These are phyloP conservation scores for Epichloe aotearoae DNA, from an alignment of 2,329 filamentous ascomycete species.

Conservation along the genomic window DNA sequence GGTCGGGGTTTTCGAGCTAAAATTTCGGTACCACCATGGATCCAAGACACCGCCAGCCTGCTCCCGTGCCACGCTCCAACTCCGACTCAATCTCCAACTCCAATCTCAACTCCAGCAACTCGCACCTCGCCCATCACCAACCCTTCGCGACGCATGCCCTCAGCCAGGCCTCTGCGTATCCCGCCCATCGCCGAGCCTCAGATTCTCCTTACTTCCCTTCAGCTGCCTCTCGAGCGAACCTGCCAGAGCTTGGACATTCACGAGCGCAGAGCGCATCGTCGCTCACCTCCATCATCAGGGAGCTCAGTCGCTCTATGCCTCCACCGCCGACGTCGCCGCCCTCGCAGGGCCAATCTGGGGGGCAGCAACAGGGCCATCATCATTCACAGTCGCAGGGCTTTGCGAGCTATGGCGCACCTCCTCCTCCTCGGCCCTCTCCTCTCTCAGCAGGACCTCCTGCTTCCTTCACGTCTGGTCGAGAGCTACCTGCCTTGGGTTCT, in stretches of 20 bases:
- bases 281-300: slow-evolving; percentile 24
- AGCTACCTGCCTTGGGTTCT: slow-evolving; percentile 37
- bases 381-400: slow-evolving; percentile 20
- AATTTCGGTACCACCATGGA: slow-evolving; percentile 22
- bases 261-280: slow-evolving; percentile 33
- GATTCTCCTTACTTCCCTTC: slow-evolving; percentile 30
- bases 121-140: slow-evolving; percentile 4
- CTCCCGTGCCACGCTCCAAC: slow-evolving; percentile 7
- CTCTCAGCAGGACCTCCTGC: slow-evolving; percentile 29
- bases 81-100: neutral
- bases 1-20: slow-evolving; percentile 21
- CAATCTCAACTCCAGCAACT: neutral
- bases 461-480: slow-evolving; percentile 35
- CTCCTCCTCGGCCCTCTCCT: slow-evolving; percentile 30
- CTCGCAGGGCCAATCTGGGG: slow-evolving; percentile 15
- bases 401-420: slow-evolving; percentile 30
- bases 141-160: slow-evolving; percentile 2
- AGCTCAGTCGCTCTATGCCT: slow-evolving; percentile 30
- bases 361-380: slow-evolving; percentile 14
- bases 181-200: slow-evolving; percentile 25
- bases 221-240: slow-evolving; percentile 15
- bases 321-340: slow-evolving; percentile 32
- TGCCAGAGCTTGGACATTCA: slow-evolving; percentile 23
- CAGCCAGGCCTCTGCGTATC: slow-evolving; percentile 14
- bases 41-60: slow-evolving; percentile 14